A percentile compares a stretch with the other conserved stretches of the same genome.
Conservation (phyloP, 306 rosid genomes). For the Senna siamea region DNA sequence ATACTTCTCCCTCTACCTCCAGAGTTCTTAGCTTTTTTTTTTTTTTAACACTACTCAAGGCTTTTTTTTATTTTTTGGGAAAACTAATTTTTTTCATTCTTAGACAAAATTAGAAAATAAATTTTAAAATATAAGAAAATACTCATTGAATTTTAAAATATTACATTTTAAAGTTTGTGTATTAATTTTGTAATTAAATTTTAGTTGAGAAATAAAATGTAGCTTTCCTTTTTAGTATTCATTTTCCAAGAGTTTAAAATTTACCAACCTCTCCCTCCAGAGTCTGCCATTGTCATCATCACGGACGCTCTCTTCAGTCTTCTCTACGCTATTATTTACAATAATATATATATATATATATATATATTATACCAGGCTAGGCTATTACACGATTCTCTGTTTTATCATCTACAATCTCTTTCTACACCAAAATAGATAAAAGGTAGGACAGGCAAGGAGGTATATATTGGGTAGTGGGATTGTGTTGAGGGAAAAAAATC, state of each 20-base stretch:
- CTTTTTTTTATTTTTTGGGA: background rate
- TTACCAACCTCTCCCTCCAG: constrained; percentile 42
- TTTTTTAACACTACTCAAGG: constrained; percentile 15
- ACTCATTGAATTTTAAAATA: too few species aligned
- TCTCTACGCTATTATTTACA: constrained; percentile 39
- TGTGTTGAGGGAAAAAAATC: constrained; percentile 34
- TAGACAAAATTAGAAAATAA: too few species aligned
- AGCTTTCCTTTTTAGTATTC: too few species aligned
- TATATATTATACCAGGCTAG: too few species aligned
- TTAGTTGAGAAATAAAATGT: too few species aligned
- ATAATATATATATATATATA: background rate
- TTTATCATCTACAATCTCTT: constrained; percentile 32
- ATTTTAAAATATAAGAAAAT: too few species aligned
- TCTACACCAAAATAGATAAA: constrained; percentile 39
- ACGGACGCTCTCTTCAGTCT: constrained; percentile 23
- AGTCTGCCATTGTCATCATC: constrained; percentile 61
- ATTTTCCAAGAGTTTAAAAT: background rate
- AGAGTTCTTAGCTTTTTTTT: constrained; percentile 44
- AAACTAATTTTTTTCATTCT: too few species aligned
- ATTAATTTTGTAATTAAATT: too few species aligned
- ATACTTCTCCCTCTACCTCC: constrained; percentile 48
- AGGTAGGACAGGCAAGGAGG: constrained; percentile 3
- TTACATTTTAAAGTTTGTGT: too few species aligned
- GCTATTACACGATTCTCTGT: background rate
- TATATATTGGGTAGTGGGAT: constrained; percentile 42